A percentile compares a stretch with the other conserved stretches of the same genome.
Evolutionary conservation across 2,329 filamentous ascomycete genomes (phyloP).

Genomic region (Aspergillus sclerotialis): DNA sequence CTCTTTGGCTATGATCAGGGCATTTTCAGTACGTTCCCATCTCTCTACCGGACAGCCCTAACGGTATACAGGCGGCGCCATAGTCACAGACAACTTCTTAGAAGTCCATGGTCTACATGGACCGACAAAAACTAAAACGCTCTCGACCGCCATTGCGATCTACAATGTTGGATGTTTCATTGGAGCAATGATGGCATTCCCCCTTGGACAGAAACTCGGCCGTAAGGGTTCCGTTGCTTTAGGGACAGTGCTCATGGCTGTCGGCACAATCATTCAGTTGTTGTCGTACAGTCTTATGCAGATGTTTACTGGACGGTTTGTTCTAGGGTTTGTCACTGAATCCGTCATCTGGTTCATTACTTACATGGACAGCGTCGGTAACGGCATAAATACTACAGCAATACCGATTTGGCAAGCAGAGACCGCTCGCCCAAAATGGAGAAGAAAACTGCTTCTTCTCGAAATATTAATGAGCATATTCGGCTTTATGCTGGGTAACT

Average conservation of each 20-base stretch:
- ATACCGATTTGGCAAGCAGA: conserved; percentile 48
- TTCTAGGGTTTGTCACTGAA: conserved; percentile 9
- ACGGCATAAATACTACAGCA: conserved; percentile 46
- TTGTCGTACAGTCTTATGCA: conserved; percentile 39
- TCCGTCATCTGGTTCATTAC: conserved; percentile 5
- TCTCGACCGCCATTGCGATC: conserved; percentile 48
- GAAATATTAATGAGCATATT: conserved; percentile 46
- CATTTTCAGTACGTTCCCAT: conserved; percentile 37
- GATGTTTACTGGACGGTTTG: conserved; percentile 46
- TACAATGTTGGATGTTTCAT: conserved; percentile 57
- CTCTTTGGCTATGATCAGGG: conserved; percentile 45
- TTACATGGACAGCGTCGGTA: conserved; percentile 31
- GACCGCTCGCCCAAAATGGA: conserved; percentile 38
- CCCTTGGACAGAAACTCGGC: conserved; percentile 40
- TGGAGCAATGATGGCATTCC: conserved; percentile 43
- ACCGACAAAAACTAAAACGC: conserved; percentile 23
- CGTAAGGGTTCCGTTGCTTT: conserved; percentile 41
- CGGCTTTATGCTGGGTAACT: conserved; percentile 46
- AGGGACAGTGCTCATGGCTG: conserved; percentile 42
- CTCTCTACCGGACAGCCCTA: conserved; percentile 1
- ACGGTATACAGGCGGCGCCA: conserved; percentile 39
- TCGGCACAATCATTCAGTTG: conserved; percentile 44
- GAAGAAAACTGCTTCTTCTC: conserved; percentile 42
- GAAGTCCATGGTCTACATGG: conserved; percentile 40
- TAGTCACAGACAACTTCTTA: conserved; percentile 49